Percentiles rank a stretch among this genome's conserved stretches.
These are phyloP conservation scores for Clonostachys chloroleuca DNA, from an alignment of 2,329 filamentous ascomycete genomes.

Conservation along the genomic window DNA sequence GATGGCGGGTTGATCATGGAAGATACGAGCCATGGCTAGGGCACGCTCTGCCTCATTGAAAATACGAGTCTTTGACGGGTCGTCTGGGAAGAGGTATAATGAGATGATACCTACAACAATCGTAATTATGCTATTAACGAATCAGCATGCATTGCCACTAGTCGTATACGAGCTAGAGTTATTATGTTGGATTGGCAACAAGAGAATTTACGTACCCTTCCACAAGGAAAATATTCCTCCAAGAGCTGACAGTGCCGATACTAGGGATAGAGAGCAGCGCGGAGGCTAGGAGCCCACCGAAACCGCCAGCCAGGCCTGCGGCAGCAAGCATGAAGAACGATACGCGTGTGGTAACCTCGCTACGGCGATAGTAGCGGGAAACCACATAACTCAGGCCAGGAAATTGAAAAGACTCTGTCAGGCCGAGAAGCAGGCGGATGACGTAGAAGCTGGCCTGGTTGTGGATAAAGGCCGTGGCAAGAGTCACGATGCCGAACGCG, in stretches of 20 bases:
- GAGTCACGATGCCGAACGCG: slow-evolving; percentile 49
- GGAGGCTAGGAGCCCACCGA: slow-evolving; percentile 51
- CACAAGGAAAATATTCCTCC: slow-evolving; percentile 61
- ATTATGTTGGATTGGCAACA: neutral
- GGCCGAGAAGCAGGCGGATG: slow-evolving; percentile 42
- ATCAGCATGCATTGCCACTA: neutral
- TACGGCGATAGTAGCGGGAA: slow-evolving; percentile 50
- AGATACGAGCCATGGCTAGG: slow-evolving; percentile 48
- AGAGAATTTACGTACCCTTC: slow-evolving; percentile 29
- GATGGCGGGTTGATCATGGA: slow-evolving; percentile 18
- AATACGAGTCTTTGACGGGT: slow-evolving; percentile 40
- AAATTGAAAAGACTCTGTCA: slow-evolving; percentile 55
- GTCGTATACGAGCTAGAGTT: too few species aligned
- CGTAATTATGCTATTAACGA: slow-evolving; percentile 36
- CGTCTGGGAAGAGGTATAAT: slow-evolving; percentile 46
- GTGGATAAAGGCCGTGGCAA: slow-evolving; percentile 48
- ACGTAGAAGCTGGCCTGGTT: slow-evolving; percentile 39
- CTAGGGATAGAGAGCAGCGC: slow-evolving; percentile 19
- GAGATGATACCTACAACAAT: slow-evolving; percentile 38
- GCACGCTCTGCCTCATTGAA: slow-evolving; percentile 46
- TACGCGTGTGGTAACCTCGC: slow-evolving; percentile 49
- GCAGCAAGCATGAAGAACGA: slow-evolving; percentile 49
- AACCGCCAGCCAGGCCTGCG: slow-evolving; percentile 50
- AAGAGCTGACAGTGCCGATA: slow-evolving; percentile 27
- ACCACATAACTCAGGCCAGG: slow-evolving; percentile 54